phyloP scores from a whole-genome alignment of 192 early-diverging fungal genomes.

The Rhizophagus prolifer region DNA sequence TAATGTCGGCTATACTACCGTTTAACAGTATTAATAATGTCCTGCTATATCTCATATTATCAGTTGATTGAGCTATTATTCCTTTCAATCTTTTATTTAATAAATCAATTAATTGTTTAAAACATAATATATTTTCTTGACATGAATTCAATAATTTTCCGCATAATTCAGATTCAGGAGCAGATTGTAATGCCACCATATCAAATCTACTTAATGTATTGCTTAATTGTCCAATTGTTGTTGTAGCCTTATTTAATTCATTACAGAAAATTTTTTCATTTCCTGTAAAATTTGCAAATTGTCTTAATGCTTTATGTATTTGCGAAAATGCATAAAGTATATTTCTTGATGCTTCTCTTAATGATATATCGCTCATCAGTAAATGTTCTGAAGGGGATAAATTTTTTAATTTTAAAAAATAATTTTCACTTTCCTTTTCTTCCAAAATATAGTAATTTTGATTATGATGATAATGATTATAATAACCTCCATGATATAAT shows the following conservation, averaged over 20 bases:
- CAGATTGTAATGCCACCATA: constrained; percentile 30
- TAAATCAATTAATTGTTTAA: constrained; percentile 36
- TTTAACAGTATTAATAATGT: constrained; percentile 45
- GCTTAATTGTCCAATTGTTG: constrained; percentile 39
- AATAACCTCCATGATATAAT: not conserved
- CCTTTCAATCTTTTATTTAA: constrained; percentile 39
- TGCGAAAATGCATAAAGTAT: constrained; percentile 48
- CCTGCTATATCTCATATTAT: constrained; percentile 38
- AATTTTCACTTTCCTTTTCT: constrained; percentile 35
- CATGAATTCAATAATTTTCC: constrained; percentile 36
- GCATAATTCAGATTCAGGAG: constrained; percentile 35
- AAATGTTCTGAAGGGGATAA: constrained; percentile 31
- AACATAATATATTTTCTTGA: constrained; percentile 36
- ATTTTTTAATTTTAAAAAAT: constrained; percentile 41
- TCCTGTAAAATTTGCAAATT: constrained; percentile 37
- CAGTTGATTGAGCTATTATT: constrained; percentile 35
- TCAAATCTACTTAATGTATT: constrained; percentile 41
- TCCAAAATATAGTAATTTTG: constrained; percentile 32
- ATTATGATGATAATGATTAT: not conserved
- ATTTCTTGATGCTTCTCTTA: constrained; percentile 42
- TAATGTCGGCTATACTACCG: constrained; percentile 44
- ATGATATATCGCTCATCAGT: constrained; percentile 34
- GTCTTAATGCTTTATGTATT: constrained; percentile 43
- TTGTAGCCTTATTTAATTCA: constrained; percentile 38
- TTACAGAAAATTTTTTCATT: constrained; percentile 42